Evolutionary conservation across 768 basidiomycete species (phyloP).

Genomic region (Russula ochroleuca): DNA sequence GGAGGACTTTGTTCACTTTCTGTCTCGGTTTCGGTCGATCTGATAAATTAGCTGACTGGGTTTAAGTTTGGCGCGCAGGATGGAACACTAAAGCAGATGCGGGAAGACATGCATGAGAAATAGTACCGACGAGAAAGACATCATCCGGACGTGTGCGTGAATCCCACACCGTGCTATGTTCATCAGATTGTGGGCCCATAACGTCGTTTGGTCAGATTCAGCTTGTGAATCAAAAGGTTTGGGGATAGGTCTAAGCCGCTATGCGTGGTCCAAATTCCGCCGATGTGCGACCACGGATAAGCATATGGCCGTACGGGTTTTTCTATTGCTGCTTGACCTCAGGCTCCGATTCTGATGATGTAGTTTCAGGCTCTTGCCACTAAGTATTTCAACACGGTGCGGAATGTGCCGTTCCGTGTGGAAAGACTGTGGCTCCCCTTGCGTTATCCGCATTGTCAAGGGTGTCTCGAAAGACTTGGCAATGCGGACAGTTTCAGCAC

Average conservation of each 20-base stretch:
- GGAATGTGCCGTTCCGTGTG: constrained; percentile 93
- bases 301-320: constrained; percentile 69
- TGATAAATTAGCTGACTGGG: too few relatives aligned
- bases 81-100: constrained; percentile 62
- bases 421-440: constrained; percentile 82
- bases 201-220: too few relatives aligned
- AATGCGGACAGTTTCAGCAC: constrained; percentile 84
- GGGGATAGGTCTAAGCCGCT: constrained; percentile 46
- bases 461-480: constrained; percentile 86
- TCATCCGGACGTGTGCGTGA: constrained; percentile 83
- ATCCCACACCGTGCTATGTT: not conserved
- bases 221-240: too few relatives aligned
- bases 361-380: constrained; percentile 70
- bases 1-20: not conserved
- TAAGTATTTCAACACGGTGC: constrained; percentile 86
- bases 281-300: constrained; percentile 96
- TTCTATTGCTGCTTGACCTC: not conserved
- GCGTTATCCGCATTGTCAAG: constrained; percentile 84
- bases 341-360: not conserved
- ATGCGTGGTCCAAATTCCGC: constrained; percentile 86
- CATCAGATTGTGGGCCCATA: not conserved
- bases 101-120: constrained; percentile 67
- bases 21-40: not conserved
- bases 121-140: constrained; percentile 89
- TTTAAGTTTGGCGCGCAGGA: constrained; percentile 44